Conservation (phyloP, 495 filamentous ascomycete genomes). For the Neohortaea acidophila region DNA sequence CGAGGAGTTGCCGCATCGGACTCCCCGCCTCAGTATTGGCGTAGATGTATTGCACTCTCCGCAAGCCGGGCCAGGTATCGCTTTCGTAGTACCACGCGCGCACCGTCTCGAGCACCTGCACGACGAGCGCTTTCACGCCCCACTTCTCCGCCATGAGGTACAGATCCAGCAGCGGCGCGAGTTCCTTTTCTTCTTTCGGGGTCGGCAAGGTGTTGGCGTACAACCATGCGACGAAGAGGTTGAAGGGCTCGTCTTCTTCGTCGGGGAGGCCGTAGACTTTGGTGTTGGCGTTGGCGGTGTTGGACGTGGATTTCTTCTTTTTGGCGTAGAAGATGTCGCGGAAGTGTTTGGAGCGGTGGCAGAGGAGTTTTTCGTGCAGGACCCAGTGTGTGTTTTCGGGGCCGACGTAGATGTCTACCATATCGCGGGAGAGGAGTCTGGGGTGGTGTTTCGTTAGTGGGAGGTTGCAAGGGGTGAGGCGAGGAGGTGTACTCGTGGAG, state of each 20-base stretch:
- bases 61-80: constrained; percentile 31
- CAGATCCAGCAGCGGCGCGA: constrained; percentile 31
- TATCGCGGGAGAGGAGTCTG: constrained; percentile 33
- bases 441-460: too few species aligned
- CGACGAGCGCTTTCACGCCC: constrained; percentile 23
- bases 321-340: constrained; percentile 30
- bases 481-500: not conserved
- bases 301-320: not conserved
- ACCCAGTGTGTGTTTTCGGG: constrained; percentile 31
- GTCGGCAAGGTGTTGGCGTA: constrained; percentile 28
- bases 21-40: constrained; percentile 32
- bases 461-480: too few species aligned
- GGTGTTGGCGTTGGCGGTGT: constrained; percentile 12
- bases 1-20: constrained; percentile 35
- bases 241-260: constrained; percentile 31
- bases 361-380: constrained; percentile 38
- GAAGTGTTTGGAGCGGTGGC: constrained; percentile 36
- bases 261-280: constrained; percentile 31
- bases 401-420: constrained; percentile 38
- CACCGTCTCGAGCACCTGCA: constrained; percentile 29
- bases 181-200: constrained; percentile 30
- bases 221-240: constrained; percentile 36
- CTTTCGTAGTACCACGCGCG: constrained; percentile 31
- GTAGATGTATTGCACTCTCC: constrained; percentile 38
- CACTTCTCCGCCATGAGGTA: constrained; percentile 34